Evolutionary conservation across 2,329 filamentous ascomycete species (phyloP).

Genomic region (Pseudogymnoascus sp.): DNA sequence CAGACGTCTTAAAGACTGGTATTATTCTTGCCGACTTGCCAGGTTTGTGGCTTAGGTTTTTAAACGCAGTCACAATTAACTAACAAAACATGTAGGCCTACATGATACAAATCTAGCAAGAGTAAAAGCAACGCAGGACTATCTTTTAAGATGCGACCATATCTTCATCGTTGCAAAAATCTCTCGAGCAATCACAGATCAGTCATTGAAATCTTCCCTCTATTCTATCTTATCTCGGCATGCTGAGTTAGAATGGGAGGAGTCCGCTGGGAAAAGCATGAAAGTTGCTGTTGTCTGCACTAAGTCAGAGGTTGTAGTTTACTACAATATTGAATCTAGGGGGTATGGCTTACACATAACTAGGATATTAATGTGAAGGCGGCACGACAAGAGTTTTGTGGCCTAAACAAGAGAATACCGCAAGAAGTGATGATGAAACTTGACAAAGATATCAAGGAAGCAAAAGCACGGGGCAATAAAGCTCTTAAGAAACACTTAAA

Average conservation of each 20-base stretch:
- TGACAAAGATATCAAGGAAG: constrained; percentile 23
- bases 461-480: constrained; percentile 20
- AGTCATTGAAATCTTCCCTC: constrained; percentile 28
- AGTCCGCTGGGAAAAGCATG: constrained; percentile 18
- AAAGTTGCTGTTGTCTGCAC: constrained; percentile 31
- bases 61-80: constrained; percentile 7
- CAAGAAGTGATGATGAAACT: constrained; percentile 17
- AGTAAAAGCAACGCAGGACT: constrained; percentile 28
- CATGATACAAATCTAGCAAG: constrained; percentile 31
- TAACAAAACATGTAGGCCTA: constrained; percentile 16
- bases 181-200: constrained; percentile 27
- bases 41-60: constrained; percentile 17
- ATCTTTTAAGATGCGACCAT: constrained; percentile 29
- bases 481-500: constrained; percentile 22
- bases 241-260: constrained; percentile 24
- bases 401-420: constrained; percentile 19
- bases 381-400: constrained; percentile 24
- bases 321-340: neutral
- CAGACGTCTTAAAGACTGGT: constrained; percentile 27
- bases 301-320: constrained; percentile 23
- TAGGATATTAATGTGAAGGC: constrained; percentile 26
- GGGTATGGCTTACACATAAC: neutral
- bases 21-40: constrained; percentile 30
- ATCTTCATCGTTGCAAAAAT: constrained; percentile 31
- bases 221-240: constrained; percentile 25